phyloP scores from a whole-genome alignment of 2,329 filamentous ascomycete genomes.

The Tolypocladium album region DNA sequence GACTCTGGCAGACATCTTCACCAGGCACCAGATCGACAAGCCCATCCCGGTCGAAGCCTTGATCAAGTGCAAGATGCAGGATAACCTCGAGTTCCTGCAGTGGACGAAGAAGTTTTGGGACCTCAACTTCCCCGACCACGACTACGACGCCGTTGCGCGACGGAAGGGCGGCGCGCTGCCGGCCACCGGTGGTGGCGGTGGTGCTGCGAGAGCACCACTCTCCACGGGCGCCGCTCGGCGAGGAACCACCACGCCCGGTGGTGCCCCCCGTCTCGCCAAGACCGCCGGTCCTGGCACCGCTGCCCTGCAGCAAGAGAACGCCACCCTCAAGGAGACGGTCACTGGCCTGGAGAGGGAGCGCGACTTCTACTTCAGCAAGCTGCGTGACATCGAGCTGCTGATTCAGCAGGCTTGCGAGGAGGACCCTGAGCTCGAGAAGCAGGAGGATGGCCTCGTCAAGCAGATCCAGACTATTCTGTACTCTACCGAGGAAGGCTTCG shows the following conservation, averaged over 20 bases:
- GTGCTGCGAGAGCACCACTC: conserved; percentile 33
- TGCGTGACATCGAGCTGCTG: conserved; percentile 90
- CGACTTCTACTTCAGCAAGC: conserved; percentile 98
- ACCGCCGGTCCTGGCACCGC: conserved; percentile 49
- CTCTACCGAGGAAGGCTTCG: conserved; percentile 87
- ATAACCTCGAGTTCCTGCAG: conserved; percentile 97
- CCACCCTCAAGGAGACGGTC: conserved; percentile 89
- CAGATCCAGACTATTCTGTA: conserved; percentile 95
- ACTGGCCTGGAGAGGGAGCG: conserved; percentile 86
- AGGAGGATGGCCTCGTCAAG: conserved; percentile 85
- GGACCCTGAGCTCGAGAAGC: conserved; percentile 86
- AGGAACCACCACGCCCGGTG: conserved; percentile 52
- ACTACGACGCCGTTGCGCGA: conserved; percentile 83
- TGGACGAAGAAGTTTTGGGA: conserved; percentile 98
- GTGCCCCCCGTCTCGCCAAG: conserved; percentile 32
- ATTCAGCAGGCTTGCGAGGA: conserved; percentile 89
- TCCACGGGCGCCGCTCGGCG: conserved; percentile 38
- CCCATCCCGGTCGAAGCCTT: conserved; percentile 80
- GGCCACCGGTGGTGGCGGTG: conserved; percentile 32
- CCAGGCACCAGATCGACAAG: conserved; percentile 79
- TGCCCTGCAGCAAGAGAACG: conserved; percentile 75
- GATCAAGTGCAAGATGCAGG: conserved; percentile 99
- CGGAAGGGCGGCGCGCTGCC: conserved; percentile 66
- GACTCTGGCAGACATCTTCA: conserved; percentile 56
- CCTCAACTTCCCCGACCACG: conserved; percentile 91